Percentiles rank a stretch among this genome's conserved stretches.
Conservation (phyloP, 805 yeast species). For the Lachancea meyersii region DNA sequence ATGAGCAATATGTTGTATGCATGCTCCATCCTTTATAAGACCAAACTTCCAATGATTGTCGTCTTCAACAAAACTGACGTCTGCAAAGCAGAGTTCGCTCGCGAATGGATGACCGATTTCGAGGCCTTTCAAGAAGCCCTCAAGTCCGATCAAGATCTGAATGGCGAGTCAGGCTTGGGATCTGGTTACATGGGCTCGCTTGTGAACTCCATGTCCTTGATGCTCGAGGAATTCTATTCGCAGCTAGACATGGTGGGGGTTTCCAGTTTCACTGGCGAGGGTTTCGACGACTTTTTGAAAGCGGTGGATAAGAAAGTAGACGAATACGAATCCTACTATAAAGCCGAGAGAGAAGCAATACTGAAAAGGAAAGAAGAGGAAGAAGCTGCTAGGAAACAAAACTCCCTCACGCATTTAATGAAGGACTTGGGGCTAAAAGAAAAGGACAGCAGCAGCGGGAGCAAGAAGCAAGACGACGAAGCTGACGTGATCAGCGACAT, state of each 20-base stretch:
- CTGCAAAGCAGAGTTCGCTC: conserved; percentile 76
- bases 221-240: conserved; percentile 93
- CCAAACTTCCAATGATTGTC: conserved; percentile 92
- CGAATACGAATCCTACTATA: conserved; percentile 79
- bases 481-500: conserved; percentile 46
- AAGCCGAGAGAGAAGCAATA: conserved; percentile 79
- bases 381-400: conserved; percentile 65
- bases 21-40: conserved; percentile 91
- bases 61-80: conserved; percentile 96
- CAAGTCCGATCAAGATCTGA: conserved; percentile 57
- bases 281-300: conserved; percentile 83
- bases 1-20: conserved; percentile 98
- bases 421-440: conserved; percentile 73
- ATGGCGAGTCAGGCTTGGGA: conserved; percentile 44
- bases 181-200: conserved; percentile 93
- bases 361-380: conserved; percentile 68
- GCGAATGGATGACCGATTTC: conserved; percentile 96
- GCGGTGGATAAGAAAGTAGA: conserved; percentile 81
- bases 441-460: conserved; percentile 16
- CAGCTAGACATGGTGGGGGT: conserved; percentile 90
- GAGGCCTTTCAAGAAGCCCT: conserved; percentile 83
- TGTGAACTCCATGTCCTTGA: conserved; percentile 89
- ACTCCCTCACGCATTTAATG: conserved; percentile 67
- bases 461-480: conserved; percentile 42
- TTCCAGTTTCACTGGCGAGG: conserved; percentile 87